These are phyloP conservation scores for Dothidotthia symphoricarpi DNA, from an alignment of 2,329 filamentous ascomycete species.

Conservation along the genomic window DNA sequence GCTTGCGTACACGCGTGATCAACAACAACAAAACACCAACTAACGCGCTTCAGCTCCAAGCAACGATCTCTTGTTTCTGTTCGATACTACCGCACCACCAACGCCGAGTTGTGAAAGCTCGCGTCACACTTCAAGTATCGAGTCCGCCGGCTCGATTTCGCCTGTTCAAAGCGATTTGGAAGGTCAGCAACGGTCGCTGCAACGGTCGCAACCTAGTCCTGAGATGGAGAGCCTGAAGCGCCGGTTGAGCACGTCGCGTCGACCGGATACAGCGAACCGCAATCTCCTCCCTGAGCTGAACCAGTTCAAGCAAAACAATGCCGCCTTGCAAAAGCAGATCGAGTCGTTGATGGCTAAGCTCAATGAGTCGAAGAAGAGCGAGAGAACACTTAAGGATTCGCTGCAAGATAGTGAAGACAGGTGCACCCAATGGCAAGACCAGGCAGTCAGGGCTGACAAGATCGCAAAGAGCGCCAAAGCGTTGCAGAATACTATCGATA, in stretches of 20 bases:
- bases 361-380: slow-evolving; percentile 40
- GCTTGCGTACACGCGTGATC: slow-evolving; percentile 2
- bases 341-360: slow-evolving; percentile 43
- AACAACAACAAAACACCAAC: slow-evolving; percentile 14
- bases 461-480: slow-evolving; percentile 27
- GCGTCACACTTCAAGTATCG: slow-evolving; percentile 17
- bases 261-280: slow-evolving; percentile 34
- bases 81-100: slow-evolving; percentile 23
- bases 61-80: slow-evolving; percentile 26
- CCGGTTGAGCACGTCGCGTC: slow-evolving; percentile 37
- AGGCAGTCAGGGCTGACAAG: slow-evolving; percentile 27
- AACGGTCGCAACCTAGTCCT: slow-evolving; percentile 18
- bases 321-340: slow-evolving; percentile 38
- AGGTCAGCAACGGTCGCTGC: slow-evolving; percentile 26
- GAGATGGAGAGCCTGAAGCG: slow-evolving; percentile 43
- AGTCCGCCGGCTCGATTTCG: slow-evolving; percentile 19
- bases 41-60: slow-evolving; percentile 26
- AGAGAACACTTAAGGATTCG: slow-evolving; percentile 28
- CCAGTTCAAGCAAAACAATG: slow-evolving; percentile 38
- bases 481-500: slow-evolving; percentile 39
- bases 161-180: slow-evolving; percentile 27
- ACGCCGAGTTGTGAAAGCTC: slow-evolving; percentile 22
- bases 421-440: slow-evolving; percentile 29
- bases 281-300: slow-evolving; percentile 42
- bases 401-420: slow-evolving; percentile 36